Conservation (phyloP, 257 asterid species). For the Ilex asprella region DNA sequence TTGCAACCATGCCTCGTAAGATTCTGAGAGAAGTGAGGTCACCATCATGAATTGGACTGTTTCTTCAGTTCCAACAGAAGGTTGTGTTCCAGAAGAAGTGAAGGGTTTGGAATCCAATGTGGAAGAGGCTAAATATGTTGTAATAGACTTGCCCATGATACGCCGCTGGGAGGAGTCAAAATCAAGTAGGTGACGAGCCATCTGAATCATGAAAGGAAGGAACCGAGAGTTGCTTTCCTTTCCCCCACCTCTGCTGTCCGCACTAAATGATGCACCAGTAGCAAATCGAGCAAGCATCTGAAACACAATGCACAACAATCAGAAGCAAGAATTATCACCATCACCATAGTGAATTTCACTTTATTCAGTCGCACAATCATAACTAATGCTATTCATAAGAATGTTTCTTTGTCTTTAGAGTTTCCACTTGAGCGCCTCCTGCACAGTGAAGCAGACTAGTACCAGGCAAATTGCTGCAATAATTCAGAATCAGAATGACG, state of each 20-base stretch:
- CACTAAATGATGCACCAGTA: slow-evolving; percentile 85
- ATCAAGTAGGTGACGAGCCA: slow-evolving; percentile 87
- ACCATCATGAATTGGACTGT: slow-evolving; percentile 99
- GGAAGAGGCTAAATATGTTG: slow-evolving; percentile 59
- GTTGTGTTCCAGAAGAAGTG: slow-evolving; percentile 41
- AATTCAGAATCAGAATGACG: no score
- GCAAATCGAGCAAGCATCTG: slow-evolving; percentile 99
- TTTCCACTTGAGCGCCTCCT: no score
- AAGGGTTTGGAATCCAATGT: slow-evolving; percentile 47
- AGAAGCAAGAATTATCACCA: neutral
- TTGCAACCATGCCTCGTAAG: slow-evolving; percentile 87
- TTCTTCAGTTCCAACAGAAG: slow-evolving; percentile 80
- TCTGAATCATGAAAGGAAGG: slow-evolving; percentile 87
- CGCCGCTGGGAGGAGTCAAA: slow-evolving; percentile 74
- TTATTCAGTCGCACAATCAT: no score
- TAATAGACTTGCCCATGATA: slow-evolving; percentile 56
- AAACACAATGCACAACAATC: slow-evolving; percentile 11
- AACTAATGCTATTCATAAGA: no score
- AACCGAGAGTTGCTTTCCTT: slow-evolving; percentile 88
- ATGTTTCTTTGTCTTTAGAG: no score
- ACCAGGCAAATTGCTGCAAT: no score
- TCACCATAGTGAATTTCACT: no score
- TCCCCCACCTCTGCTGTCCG: slow-evolving; percentile 93
- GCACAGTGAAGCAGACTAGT: no score
- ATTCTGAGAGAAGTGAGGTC: slow-evolving; percentile 81